Conservation (phyloP, 257 asterid genomes). For the Solanum medicagineum region DNA sequence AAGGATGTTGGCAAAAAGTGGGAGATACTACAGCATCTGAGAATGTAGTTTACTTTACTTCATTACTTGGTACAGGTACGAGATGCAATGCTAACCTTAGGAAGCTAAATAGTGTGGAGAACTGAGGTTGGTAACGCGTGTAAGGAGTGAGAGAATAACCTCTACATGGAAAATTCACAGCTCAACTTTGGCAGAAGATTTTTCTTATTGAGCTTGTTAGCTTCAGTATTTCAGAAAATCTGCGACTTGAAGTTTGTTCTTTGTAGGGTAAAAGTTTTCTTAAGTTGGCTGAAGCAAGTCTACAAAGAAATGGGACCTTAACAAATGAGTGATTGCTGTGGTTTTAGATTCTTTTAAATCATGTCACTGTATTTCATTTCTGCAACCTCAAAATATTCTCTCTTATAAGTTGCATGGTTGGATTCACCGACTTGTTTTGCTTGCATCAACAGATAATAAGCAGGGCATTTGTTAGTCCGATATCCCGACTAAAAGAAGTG, state of each 20-base stretch:
- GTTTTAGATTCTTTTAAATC: not conserved
- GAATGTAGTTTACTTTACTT: not conserved
- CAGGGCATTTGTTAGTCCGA: conserved; percentile 20
- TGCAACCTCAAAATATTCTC: not conserved
- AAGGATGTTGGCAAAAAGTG: not conserved
- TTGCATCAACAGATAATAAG: conserved; percentile 14
- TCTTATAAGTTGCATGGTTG: not conserved
- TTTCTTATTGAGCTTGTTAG: not conserved
- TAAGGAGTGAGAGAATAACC: not conserved
- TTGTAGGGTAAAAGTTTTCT: not conserved
- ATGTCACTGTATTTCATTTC: not conserved
- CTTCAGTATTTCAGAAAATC: not conserved
- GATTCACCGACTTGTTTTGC: not conserved
- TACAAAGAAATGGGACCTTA: not conserved
- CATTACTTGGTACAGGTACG: not conserved
- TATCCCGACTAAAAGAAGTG: conserved; percentile 21
- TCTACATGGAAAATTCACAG: not conserved
- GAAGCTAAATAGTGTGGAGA: not conserved
- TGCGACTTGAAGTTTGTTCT: not conserved
- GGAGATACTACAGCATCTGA: not conserved
- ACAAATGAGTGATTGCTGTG: not conserved
- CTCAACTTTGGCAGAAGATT: not conserved
- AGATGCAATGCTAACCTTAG: not conserved
- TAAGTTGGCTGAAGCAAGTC: not conserved
- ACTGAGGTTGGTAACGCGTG: not conserved